Base-by-base conservation (phyloP, 495 filamentous ascomycete genomes). In the Neurospora africana region DNA sequence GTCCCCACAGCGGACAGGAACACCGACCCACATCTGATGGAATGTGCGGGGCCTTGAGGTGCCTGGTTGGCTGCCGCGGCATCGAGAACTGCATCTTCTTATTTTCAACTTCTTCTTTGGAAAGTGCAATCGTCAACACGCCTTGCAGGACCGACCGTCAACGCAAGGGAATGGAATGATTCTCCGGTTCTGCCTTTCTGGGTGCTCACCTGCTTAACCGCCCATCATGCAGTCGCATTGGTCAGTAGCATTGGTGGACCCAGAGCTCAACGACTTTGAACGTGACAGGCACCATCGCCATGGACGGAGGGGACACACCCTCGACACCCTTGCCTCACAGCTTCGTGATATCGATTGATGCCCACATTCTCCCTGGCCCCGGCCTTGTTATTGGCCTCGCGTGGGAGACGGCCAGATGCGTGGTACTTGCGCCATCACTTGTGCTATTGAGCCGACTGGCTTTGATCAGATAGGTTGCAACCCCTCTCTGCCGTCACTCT, bases 151-250 rank as follows among this genome's bases (percentile, higher is more conserved):
- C 53, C 53, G 53, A 33, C 53, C 53, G 53, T 65, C 53, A 65
- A 19, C 5, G 53, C 53, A 65, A n/a, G n/a, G n/a, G n/a, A n/a
- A n/a, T n/a, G n/a, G n/a, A n/a, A n/a, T n/a, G n/a, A 33, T 65
- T 19, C 53, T 65, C 53, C 53, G 53, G 27, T 65, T 65, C 27
- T 65, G 53, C 11, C 47, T 30, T 13, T 6, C 44, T 53, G 37
- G 9, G 27, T 65, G 53, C 6, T 19, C 53, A 65, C 27, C 68
- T 74, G 73, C 75, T 80, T 85, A 85, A 76, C 83, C 83, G 83
- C 83, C 82, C 81, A 80, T 73, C 75, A 67, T 82, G 81, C 82
- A 83, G 81, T 74, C 75, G 77, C 74, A 74, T 72, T 76, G 74
- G 70, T 75, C 68, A 69, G 74, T 76, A 72, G 73, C 72, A 75